Evolutionary conservation across 805 yeast species (phyloP).

Genomic region (Metschnikowia orientalis): DNA sequence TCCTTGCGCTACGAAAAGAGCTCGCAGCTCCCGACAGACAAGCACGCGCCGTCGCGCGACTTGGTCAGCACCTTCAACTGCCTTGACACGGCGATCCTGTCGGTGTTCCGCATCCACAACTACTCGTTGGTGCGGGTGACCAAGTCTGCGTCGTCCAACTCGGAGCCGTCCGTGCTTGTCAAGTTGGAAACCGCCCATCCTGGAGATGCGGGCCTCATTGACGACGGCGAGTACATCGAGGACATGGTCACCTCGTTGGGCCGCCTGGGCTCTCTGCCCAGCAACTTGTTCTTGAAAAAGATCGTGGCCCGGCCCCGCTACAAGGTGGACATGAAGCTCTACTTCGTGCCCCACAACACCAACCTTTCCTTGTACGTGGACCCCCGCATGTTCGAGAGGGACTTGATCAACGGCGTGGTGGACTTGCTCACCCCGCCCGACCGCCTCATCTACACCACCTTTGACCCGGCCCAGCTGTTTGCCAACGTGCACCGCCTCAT

Average conservation of each 20-base stretch:
- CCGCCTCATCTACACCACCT: constrained; percentile 18
- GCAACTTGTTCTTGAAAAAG: constrained; percentile 50
- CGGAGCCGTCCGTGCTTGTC: constrained; percentile 48
- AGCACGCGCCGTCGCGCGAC: constrained; percentile 7
- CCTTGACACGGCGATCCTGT: constrained; percentile 43
- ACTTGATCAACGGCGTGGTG: constrained; percentile 46
- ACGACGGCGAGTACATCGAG: constrained; percentile 42
- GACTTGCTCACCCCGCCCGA: constrained; percentile 24
- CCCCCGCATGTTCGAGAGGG: constrained; percentile 48
- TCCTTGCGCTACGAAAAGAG: constrained; percentile 20
- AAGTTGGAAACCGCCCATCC: constrained; percentile 54
- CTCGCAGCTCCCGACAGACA: constrained; percentile 9
- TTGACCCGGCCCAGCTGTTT: constrained; percentile 12
- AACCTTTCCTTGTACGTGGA: constrained; percentile 43
- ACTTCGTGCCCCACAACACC: constrained; percentile 42
- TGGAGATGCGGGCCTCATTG: constrained; percentile 47
- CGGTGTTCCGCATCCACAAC: constrained; percentile 37
- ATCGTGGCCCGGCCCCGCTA: constrained; percentile 59
- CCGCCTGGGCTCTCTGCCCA: constrained; percentile 38
- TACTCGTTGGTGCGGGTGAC: constrained; percentile 50
- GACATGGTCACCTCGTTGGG: constrained; percentile 40
- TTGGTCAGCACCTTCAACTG: constrained; percentile 35
- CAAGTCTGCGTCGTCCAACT: constrained; percentile 49
- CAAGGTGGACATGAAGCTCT: constrained; percentile 60
- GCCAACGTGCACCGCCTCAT: constrained; percentile 9